Evolutionary conservation across 768 basidiomycete species (phyloP).

Genomic region (Hypsizygus marmoreus): DNA sequence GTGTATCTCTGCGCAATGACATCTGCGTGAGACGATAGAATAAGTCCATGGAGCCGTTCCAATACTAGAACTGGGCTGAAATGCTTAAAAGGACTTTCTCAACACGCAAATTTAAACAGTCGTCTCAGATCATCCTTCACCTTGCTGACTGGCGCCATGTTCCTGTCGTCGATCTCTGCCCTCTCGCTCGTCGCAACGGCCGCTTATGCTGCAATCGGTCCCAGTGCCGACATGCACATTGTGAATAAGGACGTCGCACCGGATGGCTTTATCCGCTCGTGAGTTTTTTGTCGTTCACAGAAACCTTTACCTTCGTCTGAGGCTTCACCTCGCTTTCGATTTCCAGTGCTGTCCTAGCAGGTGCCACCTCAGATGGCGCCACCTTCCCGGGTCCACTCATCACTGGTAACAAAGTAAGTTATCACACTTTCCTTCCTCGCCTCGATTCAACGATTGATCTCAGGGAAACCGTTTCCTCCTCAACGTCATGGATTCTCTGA

Average conservation of each 20-base stretch:
- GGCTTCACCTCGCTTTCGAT: not conserved
- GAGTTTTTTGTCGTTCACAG: constrained; percentile 24
- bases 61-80: no score
- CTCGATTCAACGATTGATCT: no score
- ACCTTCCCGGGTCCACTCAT: constrained; percentile 32
- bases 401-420: constrained; percentile 27
- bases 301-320: not conserved
- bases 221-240: constrained; percentile 36
- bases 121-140: no score
- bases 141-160: no score
- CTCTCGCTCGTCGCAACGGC: no score
- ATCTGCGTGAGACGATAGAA: no score
- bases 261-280: constrained; percentile 49
- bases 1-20: no score
- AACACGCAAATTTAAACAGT: no score
- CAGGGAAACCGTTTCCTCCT: constrained; percentile 24
- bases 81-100: no score
- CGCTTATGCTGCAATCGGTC: constrained; percentile 28
- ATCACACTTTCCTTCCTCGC: not conserved
- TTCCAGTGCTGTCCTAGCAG: constrained; percentile 26
- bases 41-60: no score
- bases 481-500: constrained; percentile 23
- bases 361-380: constrained; percentile 9
- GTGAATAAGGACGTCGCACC: constrained; percentile 47
- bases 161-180: no score